phyloP scores from a whole-genome alignment of 305 asterid species.

The Lippia alba region DNA sequence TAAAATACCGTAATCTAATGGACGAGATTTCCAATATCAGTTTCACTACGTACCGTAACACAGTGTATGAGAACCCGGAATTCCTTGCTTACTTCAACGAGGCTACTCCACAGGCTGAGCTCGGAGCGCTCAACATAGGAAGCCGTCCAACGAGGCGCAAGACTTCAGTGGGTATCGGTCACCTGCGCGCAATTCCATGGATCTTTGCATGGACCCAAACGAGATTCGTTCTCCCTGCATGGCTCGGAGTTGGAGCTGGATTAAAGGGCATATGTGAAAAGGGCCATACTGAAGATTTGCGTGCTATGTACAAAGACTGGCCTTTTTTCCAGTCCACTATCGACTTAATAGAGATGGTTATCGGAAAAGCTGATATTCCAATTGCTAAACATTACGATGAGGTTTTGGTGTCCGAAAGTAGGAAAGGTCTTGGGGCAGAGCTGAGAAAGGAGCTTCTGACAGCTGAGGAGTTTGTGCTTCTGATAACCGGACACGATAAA shows the following conservation, averaged over 20 bases:
- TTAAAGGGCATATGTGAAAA: constrained; percentile 77
- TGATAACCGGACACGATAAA: constrained; percentile 84
- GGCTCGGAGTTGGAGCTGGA: constrained; percentile 98
- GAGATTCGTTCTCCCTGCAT: constrained; percentile 89
- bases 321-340: constrained; percentile 91
- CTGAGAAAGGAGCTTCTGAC: constrained; percentile 77
- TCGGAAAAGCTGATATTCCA: constrained; percentile 85
- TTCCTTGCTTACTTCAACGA: constrained; percentile 88
- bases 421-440: constrained; percentile 73
- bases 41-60: constrained; percentile 69
- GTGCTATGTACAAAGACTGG: constrained; percentile 93
- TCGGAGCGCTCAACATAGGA: constrained; percentile 90
- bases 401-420: constrained; percentile 72
- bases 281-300: constrained; percentile 77
- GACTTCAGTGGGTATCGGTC: constrained; percentile 70
- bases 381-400: constrained; percentile 93
- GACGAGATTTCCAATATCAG: constrained; percentile 87
- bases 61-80: constrained; percentile 87
- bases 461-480: constrained; percentile 69
- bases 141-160: constrained; percentile 91
- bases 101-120: constrained; percentile 98
- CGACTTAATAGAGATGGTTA: constrained; percentile 92
- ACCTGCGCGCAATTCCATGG: constrained; percentile 96
- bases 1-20: constrained; percentile 92
- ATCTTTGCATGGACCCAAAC: constrained; percentile 98